A percentile compares a stretch with the other conserved stretches of the same genome.
phyloP scores from a whole-genome alignment of 768 basidiomycete genomes.

The Tulasnella sp. region DNA sequence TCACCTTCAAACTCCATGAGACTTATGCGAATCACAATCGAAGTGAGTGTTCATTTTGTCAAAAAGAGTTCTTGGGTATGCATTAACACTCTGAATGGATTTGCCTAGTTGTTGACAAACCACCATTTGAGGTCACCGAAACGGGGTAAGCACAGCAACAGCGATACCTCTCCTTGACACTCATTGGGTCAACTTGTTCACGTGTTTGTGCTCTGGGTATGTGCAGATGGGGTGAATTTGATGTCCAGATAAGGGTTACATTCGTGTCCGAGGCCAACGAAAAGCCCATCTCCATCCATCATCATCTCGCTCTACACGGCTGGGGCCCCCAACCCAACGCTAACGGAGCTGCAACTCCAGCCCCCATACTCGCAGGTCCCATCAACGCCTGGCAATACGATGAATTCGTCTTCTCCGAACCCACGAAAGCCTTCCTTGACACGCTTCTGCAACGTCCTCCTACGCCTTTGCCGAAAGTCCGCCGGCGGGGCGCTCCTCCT shows the following conservation, averaged over 20 bases:
- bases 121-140: slow-evolving; percentile 91
- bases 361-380: slow-evolving; percentile 33
- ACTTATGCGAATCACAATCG: slow-evolving; percentile 85
- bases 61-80: too few species aligned
- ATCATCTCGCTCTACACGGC: slow-evolving; percentile 92
- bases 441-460: slow-evolving; percentile 74
- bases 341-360: slow-evolving; percentile 39
- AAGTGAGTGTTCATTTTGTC: slow-evolving; percentile 40
- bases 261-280: slow-evolving; percentile 86
- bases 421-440: slow-evolving; percentile 75
- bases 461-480: slow-evolving; percentile 55
- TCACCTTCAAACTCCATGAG: slow-evolving; percentile 95
- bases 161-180: neutral
- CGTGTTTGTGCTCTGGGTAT: neutral
- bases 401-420: slow-evolving; percentile 93
- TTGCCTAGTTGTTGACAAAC: slow-evolving; percentile 85
- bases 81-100: too few species aligned
- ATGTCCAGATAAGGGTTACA: slow-evolving; percentile 82
- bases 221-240: slow-evolving; percentile 93
- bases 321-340: slow-evolving; percentile 39
- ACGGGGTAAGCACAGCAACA: slow-evolving; percentile 53
- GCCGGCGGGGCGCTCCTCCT: slow-evolving; percentile 59
- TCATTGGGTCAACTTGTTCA: neutral
- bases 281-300: slow-evolving; percentile 76
- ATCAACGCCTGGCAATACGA: slow-evolving; percentile 99